Evolutionary conservation across 192 early-diverging fungal genomes (phyloP), one percentile per base, ranked within the genome.

Genomic region (Coemansia erecta): DNA sequence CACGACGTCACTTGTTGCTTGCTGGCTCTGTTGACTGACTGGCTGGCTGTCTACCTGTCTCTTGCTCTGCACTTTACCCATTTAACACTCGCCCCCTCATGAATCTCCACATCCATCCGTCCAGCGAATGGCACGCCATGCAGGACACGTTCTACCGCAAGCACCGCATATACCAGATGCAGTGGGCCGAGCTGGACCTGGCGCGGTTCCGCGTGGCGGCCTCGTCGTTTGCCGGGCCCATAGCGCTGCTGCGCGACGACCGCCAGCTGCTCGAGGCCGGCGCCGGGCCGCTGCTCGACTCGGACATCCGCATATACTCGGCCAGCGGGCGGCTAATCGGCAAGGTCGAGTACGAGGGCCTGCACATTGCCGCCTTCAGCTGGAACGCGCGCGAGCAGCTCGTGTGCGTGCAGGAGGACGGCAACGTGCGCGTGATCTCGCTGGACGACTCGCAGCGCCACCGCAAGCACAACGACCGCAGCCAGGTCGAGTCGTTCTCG

Each of bases 211-310:
- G 90, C 53, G 84, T 94, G 14, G 90, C 94, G 0, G 90, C 84
- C 2, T 90, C 94, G 19, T 88, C 91, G 4, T 94, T 89, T 82
- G 97, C 92, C 24, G 97, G 97, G 9, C 97, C 97, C 7, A 87
- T 81, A 90, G 97, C 97, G 6, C 83, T 97, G 72, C 86, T 97
- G n/a, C 85, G 95, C 24, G 91, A 97, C 60, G 94, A 96, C 68
- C 82, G 84, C 39, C 91, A 93, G 66, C 77, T 97, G 13, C 58
- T 93, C 2, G 74, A 86, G 21, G 77, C 97, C 1, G 85, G 90
- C 37, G 82, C 85, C 7, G 85, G 90, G 37, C 87, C 87, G 26
- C 67, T 85, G 12, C 76, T 89, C 3, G 91, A 91, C 63, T 87
- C 93, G 3, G 85, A 85, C 19, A 89, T 97, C 40, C 85, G 85